Evolutionary conservation across 371 early-diverging fungal genomes (phyloP), one percentile per base, ranked within the genome.

Genomic region (Mucor sp.): DNA sequence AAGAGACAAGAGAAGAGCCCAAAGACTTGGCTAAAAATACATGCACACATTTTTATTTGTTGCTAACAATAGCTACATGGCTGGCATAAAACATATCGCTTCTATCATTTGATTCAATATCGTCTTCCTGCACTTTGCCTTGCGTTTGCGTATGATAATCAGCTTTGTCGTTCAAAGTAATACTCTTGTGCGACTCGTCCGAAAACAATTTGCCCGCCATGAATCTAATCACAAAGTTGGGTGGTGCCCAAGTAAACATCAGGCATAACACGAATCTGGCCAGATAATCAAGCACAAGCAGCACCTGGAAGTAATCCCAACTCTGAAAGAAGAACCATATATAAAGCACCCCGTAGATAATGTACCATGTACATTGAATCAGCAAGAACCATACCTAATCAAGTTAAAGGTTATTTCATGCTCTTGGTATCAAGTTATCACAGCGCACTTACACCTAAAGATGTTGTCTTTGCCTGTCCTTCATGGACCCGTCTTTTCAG

Each of bases 221-320:
- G n/a, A 48, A 63, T 25, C 55, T 57, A 61, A 71, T 71, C 7
- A 67, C 53, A 35, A 53, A 62, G 19, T 44, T 17, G 3, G 67
- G 65, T 6, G 71, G 67, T 58, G 71, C 39, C 60, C 60, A 71
- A 19, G 67, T 63, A 43, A 66, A 66, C 62, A 66, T 66, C 5
- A 71, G 57, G 25, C 71, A 71, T 12, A 71, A 27, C 17, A 67
- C 19, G 35, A 67, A 71, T 35, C 71, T 43, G 41, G 63, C 25
- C 5, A 53, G 7, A 35, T 71, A 71, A 43, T 71, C 71, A 19
- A 58, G 35, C 6, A 63, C 63, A 6, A 71, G 59, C 55, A 67
- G 44, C 7, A 41, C 59, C 2, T n/a, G 19, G 30, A 67, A 64
- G 21, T 44, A 59, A 1, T 61, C 57, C 67, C 67, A 71, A 9